Base-by-base conservation (phyloP, 2,329 filamentous ascomycete species). In the Pseudogymnoascus sp. region DNA sequence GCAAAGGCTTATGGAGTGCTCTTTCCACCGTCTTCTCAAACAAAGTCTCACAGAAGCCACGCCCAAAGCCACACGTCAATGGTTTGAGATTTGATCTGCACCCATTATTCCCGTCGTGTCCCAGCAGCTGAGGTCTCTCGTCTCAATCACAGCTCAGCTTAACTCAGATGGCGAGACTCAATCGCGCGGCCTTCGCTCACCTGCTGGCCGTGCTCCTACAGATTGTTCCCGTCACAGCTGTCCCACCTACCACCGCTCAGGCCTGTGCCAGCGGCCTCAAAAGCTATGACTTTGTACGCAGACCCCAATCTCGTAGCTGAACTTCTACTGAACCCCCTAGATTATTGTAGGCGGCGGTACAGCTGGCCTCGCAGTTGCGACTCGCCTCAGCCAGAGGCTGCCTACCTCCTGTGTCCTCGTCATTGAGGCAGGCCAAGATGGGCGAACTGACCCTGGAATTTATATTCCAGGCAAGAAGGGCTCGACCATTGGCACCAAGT, bases 211-310 rank as follows among this genome's bases (percentile, higher is more conserved):
- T 57, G 25, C 48, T 57, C 25, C 5, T 57, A 28, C 25, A 57
- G n/a, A 57, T 57, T 34, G 25, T 57, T 34, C 48, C 48, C 2
- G 25, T 16, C n/a, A 57, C 48, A 13, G 48, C 48, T 57, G 48
- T 57, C 48, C n/a, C 25, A 5, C 10, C 48, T 19, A 19, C n/a
- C 10, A n/a, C 25, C 7, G 28, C 2, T 19, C 48, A 57, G n/a
- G n/a, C 48, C 25, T 57, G 48, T 34, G 11, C 48, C 25, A 57
- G 48, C 25, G 48, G 48, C 25, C 48, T 57, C 48, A 19, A 16
- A 57, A 57, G 48, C 25, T 57, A 57, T 57, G 48, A 57, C 10
- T 57, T 57, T 34, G 48, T 57, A 57, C 48, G 25, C n/a, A n/a
- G 31, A 57, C 13, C 10, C 25, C n/a, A 11, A 31, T 13, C 6